Base-by-base conservation (phyloP, 1,284 basidiomycete species). In the Malassezia dermatis region DNA sequence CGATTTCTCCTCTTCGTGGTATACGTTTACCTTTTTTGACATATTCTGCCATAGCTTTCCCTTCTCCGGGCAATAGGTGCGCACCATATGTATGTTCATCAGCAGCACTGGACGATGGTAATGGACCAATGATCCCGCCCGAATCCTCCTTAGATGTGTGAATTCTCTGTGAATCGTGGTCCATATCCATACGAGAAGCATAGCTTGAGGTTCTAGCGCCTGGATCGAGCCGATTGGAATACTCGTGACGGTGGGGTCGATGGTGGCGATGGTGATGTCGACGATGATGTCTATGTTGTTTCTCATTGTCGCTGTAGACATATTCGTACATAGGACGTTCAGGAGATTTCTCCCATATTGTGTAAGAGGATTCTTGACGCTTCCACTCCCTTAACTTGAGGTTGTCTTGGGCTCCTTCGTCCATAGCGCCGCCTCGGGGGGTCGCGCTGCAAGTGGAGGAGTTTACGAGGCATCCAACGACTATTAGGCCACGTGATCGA, bases 1-100 rank as follows among this genome's bases (percentile, higher is more conserved):
- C 94, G 66, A 98, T 96, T 78, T 98, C 93, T 77, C 93, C 94
- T 80, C 94, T 88, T 56, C 93, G 88, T 3, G 93, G 93, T 68
- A 98, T 98, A 70, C 93, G 89, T 50, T 84, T 76, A 53, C 88
- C 90, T 19, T 90, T 86, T 72, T 87, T 81, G 45, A 94, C 81
- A 80, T 86, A 99, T 28, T 88, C 86, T 4, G 90, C 89, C 90
- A 98, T 96, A 26, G 93, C 93, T 56, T 84, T 85, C 45, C 90
- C 93, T 79, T 99, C 93, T 53, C 93, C 94, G 1, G 88, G 86
- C 8, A 91, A 81, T 37, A 98, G 81, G 5, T 86, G 84, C 48
- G 87, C 82, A 58, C 89, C 88, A 73, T 89, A 81, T 58, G 34
- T 59, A 55, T 39, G 49, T 30, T 42, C 28, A 24, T 51, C 28